phyloP scores from a whole-genome alignment of 352 stramenopile species.

The Hyaloperonospora brassicae region DNA sequence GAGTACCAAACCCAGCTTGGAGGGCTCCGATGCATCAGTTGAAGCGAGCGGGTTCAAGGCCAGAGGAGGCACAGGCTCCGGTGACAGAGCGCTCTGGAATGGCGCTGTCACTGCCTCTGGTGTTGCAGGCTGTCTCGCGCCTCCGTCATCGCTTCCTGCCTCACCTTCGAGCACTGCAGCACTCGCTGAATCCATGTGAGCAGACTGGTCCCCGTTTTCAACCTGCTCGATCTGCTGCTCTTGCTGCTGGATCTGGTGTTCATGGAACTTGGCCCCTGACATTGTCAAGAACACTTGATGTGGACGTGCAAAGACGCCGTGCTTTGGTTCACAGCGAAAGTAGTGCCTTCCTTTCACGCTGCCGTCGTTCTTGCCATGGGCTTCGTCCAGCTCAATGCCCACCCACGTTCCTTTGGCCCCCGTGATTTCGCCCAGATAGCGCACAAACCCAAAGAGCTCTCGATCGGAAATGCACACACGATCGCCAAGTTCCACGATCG shows the following conservation, averaged over 20 bases:
- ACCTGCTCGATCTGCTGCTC: constrained; percentile 33
- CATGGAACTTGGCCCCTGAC: constrained; percentile 40
- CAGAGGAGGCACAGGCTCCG: constrained; percentile 16
- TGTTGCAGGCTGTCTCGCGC: constrained; percentile 13
- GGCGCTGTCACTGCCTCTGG: constrained; percentile 16
- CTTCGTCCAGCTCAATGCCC: constrained; percentile 69
- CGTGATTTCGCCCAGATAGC: constrained; percentile 64
- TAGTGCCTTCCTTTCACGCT: constrained; percentile 76
- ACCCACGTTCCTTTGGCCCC: constrained; percentile 67
- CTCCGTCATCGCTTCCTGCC: constrained; percentile 19
- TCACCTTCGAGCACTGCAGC: constrained; percentile 27
- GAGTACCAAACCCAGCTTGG: constrained; percentile 58
- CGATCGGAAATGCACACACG: constrained; percentile 82
- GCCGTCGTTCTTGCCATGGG: constrained; percentile 76
- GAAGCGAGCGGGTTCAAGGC: constrained; percentile 10
- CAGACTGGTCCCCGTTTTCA: constrained; percentile 21
- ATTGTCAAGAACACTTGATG: constrained; percentile 73
- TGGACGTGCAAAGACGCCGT: constrained; percentile 69
- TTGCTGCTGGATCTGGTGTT: constrained; percentile 42
- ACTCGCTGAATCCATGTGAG: constrained; percentile 14
- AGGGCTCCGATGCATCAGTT: constrained; percentile 35
- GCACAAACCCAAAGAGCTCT: constrained; percentile 75
- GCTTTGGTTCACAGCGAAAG: constrained; percentile 69
- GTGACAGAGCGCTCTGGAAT: constrained; percentile 19
- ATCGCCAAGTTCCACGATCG: constrained; percentile 56